Evolutionary conservation across 768 basidiomycete species (phyloP).

Genomic region (Serendipita sp.): DNA sequence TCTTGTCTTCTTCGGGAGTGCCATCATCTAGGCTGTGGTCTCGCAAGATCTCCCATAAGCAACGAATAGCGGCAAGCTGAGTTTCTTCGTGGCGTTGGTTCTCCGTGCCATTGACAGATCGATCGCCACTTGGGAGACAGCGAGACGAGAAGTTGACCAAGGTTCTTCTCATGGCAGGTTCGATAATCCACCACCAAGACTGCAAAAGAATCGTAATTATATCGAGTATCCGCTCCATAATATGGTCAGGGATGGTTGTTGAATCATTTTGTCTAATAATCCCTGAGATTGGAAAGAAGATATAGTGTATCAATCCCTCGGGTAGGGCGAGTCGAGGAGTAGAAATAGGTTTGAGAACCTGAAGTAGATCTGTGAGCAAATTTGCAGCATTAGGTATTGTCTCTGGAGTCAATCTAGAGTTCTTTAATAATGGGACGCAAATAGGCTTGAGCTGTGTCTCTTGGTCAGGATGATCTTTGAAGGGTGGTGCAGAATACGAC

Average conservation of each 20-base stretch:
- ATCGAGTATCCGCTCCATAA: slow-evolving; percentile 57
- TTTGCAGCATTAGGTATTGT: slow-evolving; percentile 31
- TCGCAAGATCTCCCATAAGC: slow-evolving; percentile 48
- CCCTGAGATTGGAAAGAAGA: slow-evolving; percentile 74
- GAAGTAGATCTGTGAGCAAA: slow-evolving; percentile 40
- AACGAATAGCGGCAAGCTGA: slow-evolving; percentile 52
- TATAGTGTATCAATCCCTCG: slow-evolving; percentile 56
- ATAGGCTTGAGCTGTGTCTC: slow-evolving; percentile 38
- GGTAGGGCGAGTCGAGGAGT: slow-evolving; percentile 27
- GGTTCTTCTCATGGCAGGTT: slow-evolving; percentile 64
- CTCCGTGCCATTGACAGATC: slow-evolving; percentile 39
- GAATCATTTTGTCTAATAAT: slow-evolving; percentile 65
- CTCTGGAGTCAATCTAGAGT: slow-evolving; percentile 44
- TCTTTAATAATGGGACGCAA: slow-evolving; percentile 68
- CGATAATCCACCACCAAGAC: slow-evolving; percentile 77
- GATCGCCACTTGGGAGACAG: slow-evolving; percentile 27
- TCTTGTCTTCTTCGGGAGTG: slow-evolving; percentile 2
- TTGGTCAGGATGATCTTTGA: no score
- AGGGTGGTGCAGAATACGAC: not conserved
- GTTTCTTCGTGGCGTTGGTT: slow-evolving; percentile 68
- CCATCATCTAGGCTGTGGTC: slow-evolving; percentile 27
- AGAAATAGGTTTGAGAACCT: slow-evolving; percentile 29
- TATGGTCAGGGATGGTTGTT: slow-evolving; percentile 54
- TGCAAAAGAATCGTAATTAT: slow-evolving; percentile 43
- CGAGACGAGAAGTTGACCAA: slow-evolving; percentile 57